These are phyloP conservation scores for Stramenopiles sp. DNA, from an alignment of 352 stramenopile genomes.

Conservation along the genomic window DNA sequence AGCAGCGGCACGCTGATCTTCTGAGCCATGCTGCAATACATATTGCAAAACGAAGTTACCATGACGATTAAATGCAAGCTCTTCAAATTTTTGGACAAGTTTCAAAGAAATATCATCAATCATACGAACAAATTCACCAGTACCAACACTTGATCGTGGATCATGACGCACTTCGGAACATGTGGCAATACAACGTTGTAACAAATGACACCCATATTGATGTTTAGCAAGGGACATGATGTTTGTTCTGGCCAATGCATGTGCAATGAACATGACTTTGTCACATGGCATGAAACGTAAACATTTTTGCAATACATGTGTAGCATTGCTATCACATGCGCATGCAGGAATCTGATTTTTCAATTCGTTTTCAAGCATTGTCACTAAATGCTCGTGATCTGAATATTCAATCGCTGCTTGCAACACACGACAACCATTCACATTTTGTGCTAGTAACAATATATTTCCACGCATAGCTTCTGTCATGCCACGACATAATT, in stretches of 20 bases:
- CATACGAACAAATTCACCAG: not conserved
- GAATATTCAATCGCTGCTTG: not conserved
- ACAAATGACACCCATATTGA: not conserved
- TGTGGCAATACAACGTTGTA: not conserved
- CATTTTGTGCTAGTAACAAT: not conserved
- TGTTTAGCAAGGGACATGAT: not conserved
- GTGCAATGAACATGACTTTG: not conserved
- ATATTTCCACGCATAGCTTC: not conserved
- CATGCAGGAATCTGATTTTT: not conserved
- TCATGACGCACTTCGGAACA: not conserved
- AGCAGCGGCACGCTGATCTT: not conserved
- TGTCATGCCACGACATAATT: not conserved
- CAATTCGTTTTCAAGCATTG: not conserved
- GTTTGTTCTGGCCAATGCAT: not conserved
- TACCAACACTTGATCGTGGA: not conserved
- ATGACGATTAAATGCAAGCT: not conserved
- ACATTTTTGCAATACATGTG: not conserved
- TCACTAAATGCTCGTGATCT: not conserved
- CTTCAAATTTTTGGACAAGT: not conserved
- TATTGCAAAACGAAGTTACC: not conserved
- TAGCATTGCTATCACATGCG: not conserved
- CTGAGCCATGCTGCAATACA: not conserved
- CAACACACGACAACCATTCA: not conserved
- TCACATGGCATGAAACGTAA: not conserved
- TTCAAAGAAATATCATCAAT: not conserved